Percentiles rank a stretch among this genome's conserved stretches.
Conservation (phyloP, 139 green algal species). For the Tetradesmus lagerheimii region DNA sequence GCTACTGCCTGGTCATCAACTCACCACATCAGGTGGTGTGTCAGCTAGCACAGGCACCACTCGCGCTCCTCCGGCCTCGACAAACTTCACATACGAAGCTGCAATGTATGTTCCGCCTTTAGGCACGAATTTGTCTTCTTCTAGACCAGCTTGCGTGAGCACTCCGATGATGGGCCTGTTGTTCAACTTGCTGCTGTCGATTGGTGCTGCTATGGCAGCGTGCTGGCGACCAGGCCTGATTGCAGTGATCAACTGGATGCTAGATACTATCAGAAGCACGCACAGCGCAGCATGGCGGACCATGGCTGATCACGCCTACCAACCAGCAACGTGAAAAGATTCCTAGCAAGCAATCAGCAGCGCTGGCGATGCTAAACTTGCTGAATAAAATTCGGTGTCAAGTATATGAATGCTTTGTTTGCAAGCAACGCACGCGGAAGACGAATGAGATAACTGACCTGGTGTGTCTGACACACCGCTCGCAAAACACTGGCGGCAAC, state of each 20-base stretch:
- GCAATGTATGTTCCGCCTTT: constrained; percentile 42
- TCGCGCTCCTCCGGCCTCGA: constrained; percentile 77
- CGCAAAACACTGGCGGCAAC: not conserved
- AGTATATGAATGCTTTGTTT: too few relatives aligned
- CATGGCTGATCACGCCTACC: not conserved
- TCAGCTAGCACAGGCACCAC: constrained; percentile 86
- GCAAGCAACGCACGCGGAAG: not conserved
- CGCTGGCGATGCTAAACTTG: too few relatives aligned
- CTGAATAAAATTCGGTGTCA: too few relatives aligned
- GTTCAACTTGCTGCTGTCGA: constrained; percentile 19
- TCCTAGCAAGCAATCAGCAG: not conserved
- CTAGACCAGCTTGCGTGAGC: constrained; percentile 21
- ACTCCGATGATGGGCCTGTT: constrained; percentile 41
- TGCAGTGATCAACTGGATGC: not conserved
- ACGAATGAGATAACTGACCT: not conserved
- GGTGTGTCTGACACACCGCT: not conserved
- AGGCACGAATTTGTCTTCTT: constrained; percentile 43
- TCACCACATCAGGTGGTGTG: constrained; percentile 55
- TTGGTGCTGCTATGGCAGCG: not conserved
- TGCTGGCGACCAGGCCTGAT: not conserved
- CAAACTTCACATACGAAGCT: constrained; percentile 78
- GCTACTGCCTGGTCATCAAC: not conserved
- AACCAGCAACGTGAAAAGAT: constrained; percentile 27
- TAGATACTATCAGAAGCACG: not conserved
- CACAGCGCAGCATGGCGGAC: not conserved